phyloP scores from a whole-genome alignment of 2,329 filamentous ascomycete genomes.

The Talaromyces pinophilus region DNA sequence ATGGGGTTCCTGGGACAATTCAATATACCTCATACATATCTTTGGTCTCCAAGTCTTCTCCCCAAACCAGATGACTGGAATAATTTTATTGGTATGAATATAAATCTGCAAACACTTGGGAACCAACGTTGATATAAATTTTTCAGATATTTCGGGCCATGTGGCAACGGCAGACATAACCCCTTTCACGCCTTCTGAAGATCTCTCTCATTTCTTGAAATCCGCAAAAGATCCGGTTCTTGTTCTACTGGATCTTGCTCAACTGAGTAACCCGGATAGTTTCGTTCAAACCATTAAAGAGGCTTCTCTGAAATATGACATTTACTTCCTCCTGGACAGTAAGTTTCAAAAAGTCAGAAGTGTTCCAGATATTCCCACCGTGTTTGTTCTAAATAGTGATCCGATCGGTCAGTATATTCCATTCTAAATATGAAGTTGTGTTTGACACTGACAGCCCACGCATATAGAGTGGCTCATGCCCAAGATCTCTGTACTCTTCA shows the following conservation, averaged over 20 bases:
- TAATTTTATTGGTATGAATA: not conserved
- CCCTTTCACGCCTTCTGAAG: not conserved
- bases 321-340: not conserved
- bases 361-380: not conserved
- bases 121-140: no score
- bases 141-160: not conserved
- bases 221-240: not conserved
- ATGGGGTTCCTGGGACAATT: not conserved
- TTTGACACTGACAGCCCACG: not conserved
- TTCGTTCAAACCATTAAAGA: not conserved
- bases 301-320: not conserved
- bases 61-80: not conserved
- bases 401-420: not conserved
- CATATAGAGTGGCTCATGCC: not conserved
- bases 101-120: no score
- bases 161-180: not conserved
- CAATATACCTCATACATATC: not conserved
- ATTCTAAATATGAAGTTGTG: not conserved
- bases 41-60: not conserved
- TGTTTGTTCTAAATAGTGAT: not conserved
- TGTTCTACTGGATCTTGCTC: no score
- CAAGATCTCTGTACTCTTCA: not conserved
- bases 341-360: not conserved
- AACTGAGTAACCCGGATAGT: no score
- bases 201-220: not conserved